Evolutionary conservation across 225 moss, liverwort and hornwort species (phyloP).

Genomic region (Takakia lepidozioides): DNA sequence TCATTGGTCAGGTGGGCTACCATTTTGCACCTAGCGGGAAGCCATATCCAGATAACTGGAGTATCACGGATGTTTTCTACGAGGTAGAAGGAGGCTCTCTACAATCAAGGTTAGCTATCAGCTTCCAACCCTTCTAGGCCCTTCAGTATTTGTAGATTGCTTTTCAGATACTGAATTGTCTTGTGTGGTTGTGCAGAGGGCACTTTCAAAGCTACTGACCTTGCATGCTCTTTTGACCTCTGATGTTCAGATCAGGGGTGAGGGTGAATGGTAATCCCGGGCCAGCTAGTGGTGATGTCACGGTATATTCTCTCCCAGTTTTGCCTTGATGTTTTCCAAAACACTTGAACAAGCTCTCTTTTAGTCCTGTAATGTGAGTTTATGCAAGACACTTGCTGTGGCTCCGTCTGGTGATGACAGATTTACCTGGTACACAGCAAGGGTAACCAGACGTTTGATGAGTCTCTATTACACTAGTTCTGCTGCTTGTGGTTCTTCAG

Average conservation of each 20-base stretch:
- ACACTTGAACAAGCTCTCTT: too few species aligned
- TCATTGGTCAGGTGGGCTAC: constrained; percentile 75
- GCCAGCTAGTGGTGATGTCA: constrained; percentile 69
- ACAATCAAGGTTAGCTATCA: constrained; percentile 48
- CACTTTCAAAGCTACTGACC: too few species aligned
- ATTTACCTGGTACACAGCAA: too few species aligned
- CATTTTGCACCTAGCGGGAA: constrained; percentile 88
- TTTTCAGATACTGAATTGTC: neutral
- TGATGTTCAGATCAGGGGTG: constrained; percentile 62
- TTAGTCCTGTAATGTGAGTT: too few species aligned
- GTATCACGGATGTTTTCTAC: constrained; percentile 72
- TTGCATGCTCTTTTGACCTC: too few species aligned
- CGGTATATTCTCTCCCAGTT: constrained; percentile 51
- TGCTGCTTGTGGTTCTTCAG: too few species aligned
- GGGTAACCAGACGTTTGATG: too few species aligned
- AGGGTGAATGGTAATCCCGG: constrained; percentile 39
- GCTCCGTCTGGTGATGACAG: too few species aligned
- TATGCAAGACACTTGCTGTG: too few species aligned
- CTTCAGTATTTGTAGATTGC: neutral
- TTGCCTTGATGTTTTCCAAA: too few species aligned
- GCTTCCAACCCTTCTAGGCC: neutral
- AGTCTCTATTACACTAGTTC: too few species aligned
- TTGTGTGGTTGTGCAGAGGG: too few species aligned
- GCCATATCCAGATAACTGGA: constrained; percentile 93
- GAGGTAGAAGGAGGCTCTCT: constrained; percentile 85